phyloP scores from a whole-genome alignment of 768 basidiomycete species.

The Amanita rimosa region DNA sequence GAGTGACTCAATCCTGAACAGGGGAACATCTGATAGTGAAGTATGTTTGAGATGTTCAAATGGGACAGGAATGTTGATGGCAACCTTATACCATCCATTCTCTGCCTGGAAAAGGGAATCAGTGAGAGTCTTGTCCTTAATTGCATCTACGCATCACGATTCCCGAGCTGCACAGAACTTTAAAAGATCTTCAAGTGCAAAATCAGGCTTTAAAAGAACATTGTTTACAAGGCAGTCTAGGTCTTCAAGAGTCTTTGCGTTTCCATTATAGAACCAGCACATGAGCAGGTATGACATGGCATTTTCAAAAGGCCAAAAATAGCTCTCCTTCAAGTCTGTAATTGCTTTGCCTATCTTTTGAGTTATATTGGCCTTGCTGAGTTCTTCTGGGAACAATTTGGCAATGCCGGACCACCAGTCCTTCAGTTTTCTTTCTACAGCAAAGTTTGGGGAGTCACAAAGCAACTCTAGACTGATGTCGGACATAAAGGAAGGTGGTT shows the following conservation, averaged over 20 bases:
- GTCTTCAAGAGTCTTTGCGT: not conserved
- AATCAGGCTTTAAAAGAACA: slow-evolving; percentile 13
- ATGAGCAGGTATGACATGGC: not conserved
- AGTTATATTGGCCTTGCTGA: not conserved
- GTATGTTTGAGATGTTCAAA: slow-evolving; percentile 11
- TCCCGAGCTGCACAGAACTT: slow-evolving; percentile 12
- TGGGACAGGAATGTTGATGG: slow-evolving; percentile 17
- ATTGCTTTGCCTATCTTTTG: not conserved
- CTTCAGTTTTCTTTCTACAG: not conserved
- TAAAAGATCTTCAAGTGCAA: slow-evolving; percentile 11
- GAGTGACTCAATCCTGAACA: slow-evolving; percentile 15
- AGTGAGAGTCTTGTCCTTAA: slow-evolving; percentile 8
- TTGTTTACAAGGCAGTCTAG: slow-evolving; percentile 11
- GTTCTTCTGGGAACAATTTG: not conserved
- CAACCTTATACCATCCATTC: slow-evolving; percentile 3
- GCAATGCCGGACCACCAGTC: slow-evolving; percentile 1
- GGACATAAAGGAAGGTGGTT: not conserved
- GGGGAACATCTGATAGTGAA: slow-evolving; percentile 10
- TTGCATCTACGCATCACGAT: slow-evolving; percentile 9
- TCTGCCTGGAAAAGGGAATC: slow-evolving; percentile 8
- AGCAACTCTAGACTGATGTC: not conserved
- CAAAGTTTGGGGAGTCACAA: not conserved
- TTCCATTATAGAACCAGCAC: slow-evolving; percentile 7
- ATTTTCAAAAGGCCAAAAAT: not conserved
- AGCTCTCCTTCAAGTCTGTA: not conserved